phyloP scores from a whole-genome alignment of 1,284 basidiomycete genomes.

The Amylostereum chailletii region DNA sequence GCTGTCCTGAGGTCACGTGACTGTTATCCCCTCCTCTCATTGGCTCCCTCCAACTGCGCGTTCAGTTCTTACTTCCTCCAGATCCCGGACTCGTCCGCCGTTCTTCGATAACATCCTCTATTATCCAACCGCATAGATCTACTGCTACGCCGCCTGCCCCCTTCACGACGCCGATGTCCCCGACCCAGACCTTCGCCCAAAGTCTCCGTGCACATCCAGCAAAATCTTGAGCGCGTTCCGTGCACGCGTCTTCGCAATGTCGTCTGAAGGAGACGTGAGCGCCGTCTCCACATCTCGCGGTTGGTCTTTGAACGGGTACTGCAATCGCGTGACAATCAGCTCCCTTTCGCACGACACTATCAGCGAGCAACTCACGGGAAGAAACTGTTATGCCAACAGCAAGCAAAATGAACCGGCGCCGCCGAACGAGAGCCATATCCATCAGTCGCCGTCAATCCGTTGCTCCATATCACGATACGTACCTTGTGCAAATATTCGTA shows the following conservation, averaged over 20 bases:
- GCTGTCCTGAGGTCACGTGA: constrained; percentile 5
- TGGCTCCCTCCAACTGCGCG: constrained; percentile 2
- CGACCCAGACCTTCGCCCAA: constrained; percentile 41
- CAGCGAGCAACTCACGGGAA: constrained; percentile 54
- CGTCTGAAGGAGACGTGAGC: constrained; percentile 67
- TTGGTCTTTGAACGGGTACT: constrained; percentile 37
- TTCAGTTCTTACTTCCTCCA: no score
- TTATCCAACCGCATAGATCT: no score
- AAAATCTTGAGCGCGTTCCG: constrained; percentile 90
- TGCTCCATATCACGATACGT: not conserved
- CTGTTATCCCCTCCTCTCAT: constrained; percentile 7
- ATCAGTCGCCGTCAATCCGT: no score
- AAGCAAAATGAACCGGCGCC: not conserved
- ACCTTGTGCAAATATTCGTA: constrained; percentile 79
- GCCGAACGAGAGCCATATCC: no score
- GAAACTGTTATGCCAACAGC: constrained; percentile 28
- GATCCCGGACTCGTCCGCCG: no score
- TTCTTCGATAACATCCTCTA: no score
- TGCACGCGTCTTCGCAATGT: constrained; percentile 81
- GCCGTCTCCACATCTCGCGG: constrained; percentile 58
- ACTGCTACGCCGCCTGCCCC: not conserved
- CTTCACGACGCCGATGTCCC: not conserved
- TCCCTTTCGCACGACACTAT: constrained; percentile 11
- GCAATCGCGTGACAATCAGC: constrained; percentile 15
- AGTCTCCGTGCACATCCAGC: constrained; percentile 78